Evolutionary conservation across 495 filamentous ascomycete species (phyloP).

Genomic region (Astrocystis sublimbata): DNA sequence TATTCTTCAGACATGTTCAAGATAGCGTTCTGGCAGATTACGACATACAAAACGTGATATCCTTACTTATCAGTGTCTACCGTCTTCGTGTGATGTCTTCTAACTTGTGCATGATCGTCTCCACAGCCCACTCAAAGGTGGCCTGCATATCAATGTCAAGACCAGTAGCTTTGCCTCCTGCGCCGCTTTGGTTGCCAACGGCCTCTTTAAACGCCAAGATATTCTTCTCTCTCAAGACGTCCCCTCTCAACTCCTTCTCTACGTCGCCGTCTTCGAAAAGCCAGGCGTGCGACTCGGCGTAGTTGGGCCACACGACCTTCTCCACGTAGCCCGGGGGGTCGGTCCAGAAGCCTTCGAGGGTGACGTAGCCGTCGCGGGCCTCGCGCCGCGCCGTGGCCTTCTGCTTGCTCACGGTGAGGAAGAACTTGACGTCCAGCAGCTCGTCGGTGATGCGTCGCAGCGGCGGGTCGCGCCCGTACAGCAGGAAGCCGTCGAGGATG

Average conservation of each 20-base stretch:
- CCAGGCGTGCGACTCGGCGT: constrained; percentile 74
- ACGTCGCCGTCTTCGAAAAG: constrained; percentile 69
- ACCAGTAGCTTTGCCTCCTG: constrained; percentile 19
- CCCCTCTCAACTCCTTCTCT: constrained; percentile 50
- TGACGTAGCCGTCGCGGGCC: constrained; percentile 80
- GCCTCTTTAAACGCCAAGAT: constrained; percentile 43
- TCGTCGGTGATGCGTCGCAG: constrained; percentile 43
- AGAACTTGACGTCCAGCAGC: constrained; percentile 70
- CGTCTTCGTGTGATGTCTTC: constrained; percentile 18
- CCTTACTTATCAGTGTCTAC: neutral
- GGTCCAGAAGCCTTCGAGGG: constrained; percentile 86
- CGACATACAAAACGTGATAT: neutral
- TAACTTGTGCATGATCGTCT: constrained; percentile 44
- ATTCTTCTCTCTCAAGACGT: constrained; percentile 42
- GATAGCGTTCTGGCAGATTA: neutral
- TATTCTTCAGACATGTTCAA: neutral
- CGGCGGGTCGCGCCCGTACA: constrained; percentile 56
- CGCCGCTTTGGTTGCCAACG: neutral
- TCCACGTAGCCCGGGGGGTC: constrained; percentile 96
- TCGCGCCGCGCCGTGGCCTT: constrained; percentile 68
- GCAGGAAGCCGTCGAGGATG: constrained; percentile 80
- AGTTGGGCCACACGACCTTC: constrained; percentile 92
- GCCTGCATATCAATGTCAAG: constrained; percentile 51
- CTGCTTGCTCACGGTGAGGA: constrained; percentile 64
- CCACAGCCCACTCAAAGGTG: constrained; percentile 58